Evolutionary conservation across 2,329 filamentous ascomycete species (phyloP), one percentile per base, ranked within the genome.

Genomic region (Talaromyces rugulosus): DNA sequence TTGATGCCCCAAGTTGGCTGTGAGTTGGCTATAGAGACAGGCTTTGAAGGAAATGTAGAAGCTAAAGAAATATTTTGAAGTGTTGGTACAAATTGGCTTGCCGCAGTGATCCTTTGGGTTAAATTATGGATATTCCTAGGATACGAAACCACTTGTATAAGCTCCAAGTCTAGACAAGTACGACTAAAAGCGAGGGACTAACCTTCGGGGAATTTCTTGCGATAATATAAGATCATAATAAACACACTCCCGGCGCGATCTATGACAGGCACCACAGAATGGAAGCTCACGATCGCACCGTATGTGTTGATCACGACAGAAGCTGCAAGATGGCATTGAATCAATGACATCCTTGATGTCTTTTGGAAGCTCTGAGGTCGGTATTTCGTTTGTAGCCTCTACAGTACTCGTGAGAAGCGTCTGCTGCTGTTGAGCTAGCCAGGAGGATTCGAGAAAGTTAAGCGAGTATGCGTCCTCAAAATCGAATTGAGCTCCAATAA

Each of bases 211-310:
- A 11, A 56, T 28, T 42, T 56, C 54, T 56, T 56, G 54, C 18
- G 54, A 56, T 56, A 42, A 42, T 30, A 56, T 56, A 56, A 30
- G 33, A 42, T 56, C 54, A 56, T 56, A 56, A 56, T 56, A 56
- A 56, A 56, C 54, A 42, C 54, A 56, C 54, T 56, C 54, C 54
- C 34, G 33, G 54, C 18, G 33, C n/a, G 54, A 56, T 56, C 33
- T 56, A 18, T 42, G 33, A 34, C 54, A 56, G 28, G 54, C 54
- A 56, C 54, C 33, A 11, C 54, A 56, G 54, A 33, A 42, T 56
- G 54, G 54, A 27, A 56, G 54, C 54, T 56, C 54, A 27, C 54
- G 54, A 56, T 56, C 54, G 18, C 54, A 56, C 33, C 54, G 54
- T 28, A 56, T 56, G 9, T 56, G 54, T 56, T 56, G 54, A 56